Evolutionary conservation across 148 eudicot species (phyloP).

Genomic region (Suaeda aralocaspica): DNA sequence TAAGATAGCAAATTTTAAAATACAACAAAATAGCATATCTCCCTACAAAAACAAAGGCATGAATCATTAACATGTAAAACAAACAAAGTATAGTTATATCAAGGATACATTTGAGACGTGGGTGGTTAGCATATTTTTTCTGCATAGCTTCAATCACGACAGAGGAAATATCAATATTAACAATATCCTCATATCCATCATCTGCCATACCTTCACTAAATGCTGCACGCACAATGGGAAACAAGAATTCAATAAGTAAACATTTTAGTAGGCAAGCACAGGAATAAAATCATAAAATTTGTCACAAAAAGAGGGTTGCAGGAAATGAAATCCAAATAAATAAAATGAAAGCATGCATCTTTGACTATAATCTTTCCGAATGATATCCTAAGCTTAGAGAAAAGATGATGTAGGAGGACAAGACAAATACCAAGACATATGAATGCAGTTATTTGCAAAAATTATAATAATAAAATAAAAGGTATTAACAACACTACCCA

Average conservation of each 20-base stretch:
- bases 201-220: constrained; percentile 80
- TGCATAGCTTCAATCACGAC: constrained; percentile 81
- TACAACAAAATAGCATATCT: not conserved
- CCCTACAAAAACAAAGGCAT: not conserved
- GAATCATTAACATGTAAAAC: not conserved
- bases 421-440: not conserved
- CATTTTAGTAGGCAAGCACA: too few relatives aligned
- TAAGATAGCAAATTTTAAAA: not conserved
- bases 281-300: too few relatives aligned
- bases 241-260: too few relatives aligned
- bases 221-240: constrained; percentile 43
- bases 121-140: constrained; percentile 47
- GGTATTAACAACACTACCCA: too few relatives aligned
- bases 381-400: not conserved
- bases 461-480: not conserved
- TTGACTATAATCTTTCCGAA: not conserved
- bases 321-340: too few relatives aligned
- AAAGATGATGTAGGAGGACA: not conserved
- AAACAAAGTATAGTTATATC: not conserved
- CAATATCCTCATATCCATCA: constrained; percentile 70
- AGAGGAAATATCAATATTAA: constrained; percentile 75
- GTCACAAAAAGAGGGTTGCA: too few relatives aligned
- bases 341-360: too few relatives aligned
- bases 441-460: too few relatives aligned
- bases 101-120: constrained; percentile 69